Evolutionary conservation across 108 stramenopile species (phyloP).

Genomic region (Pseudonitzschia pungens): DNA sequence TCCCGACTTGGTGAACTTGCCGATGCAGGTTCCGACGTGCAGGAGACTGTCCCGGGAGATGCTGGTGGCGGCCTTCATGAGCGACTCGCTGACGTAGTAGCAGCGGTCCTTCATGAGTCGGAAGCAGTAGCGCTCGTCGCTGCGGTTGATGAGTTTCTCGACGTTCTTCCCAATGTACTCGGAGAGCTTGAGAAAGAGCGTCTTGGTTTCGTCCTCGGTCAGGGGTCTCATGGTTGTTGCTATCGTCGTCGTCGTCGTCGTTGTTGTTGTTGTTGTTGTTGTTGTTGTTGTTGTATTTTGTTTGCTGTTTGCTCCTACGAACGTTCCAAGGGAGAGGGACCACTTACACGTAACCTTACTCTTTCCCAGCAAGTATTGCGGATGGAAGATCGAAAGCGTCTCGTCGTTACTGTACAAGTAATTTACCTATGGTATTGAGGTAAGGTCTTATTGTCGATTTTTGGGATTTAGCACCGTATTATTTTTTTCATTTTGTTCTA

Average conservation of each 20-base stretch:
- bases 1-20: constrained; percentile 97
- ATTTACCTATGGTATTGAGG: too few species aligned
- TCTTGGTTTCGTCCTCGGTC: constrained; percentile 97
- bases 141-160: constrained; percentile 86
- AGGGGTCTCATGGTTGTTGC: constrained; percentile 87
- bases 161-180: constrained; percentile 97
- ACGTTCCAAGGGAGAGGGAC: too few species aligned
- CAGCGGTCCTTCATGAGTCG: constrained; percentile 92
- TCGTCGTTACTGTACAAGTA: too few species aligned
- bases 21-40: constrained; percentile 93
- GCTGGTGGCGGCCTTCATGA: constrained; percentile 81
- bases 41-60: constrained; percentile 86
- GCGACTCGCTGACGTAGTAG: constrained; percentile 91
- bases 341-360: too few species aligned
- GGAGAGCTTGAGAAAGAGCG: constrained; percentile 94
- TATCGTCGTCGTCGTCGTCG: not conserved
- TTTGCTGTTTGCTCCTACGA: too few species aligned
- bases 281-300: not conserved
- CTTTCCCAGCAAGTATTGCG: too few species aligned
- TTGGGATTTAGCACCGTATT: too few species aligned
- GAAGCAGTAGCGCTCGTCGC: constrained; percentile 86
- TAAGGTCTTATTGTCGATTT: too few species aligned
- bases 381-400: too few species aligned
- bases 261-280: not conserved
- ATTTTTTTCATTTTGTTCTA: too few species aligned